Base-by-base conservation (phyloP, 495 filamentous ascomycete genomes). In the Aspergillus affinis region DNA sequence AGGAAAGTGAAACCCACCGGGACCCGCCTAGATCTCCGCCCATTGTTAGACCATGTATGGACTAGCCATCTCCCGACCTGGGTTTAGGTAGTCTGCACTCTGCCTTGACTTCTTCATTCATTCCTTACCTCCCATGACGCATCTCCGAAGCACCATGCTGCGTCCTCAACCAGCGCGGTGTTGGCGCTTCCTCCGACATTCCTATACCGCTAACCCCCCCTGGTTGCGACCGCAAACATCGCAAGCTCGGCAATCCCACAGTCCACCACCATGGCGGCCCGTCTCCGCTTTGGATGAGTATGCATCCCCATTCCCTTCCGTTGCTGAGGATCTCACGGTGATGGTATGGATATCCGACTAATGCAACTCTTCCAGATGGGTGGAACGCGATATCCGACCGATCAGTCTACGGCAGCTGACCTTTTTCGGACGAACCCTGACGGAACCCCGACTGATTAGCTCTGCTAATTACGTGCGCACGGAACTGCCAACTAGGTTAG, bases 401-500 rank as follows among this genome's bases (percentile, higher is more conserved):
- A 95, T 97, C 67, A 92, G 89, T 73, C 77, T 97, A 55, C 87
- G 92, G 45, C 92, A 95, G 72, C 82, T 99, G 65, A 97, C 94
- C 67, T 95, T 98, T 64, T 99, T 98, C 69, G 88, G 88, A 7
- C 88, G 94, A 26, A 92, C 92, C 13, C 74, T 98, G 70, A 97
- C 93, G 45, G 95, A 98, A 72, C 80, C 84, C 19, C 88, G 95
- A 58, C 82, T 98, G 55, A 85, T 98, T 54, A 90, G 89, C 78
- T 96, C 92, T 48, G 95, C 95, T 29, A 98, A 98, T 72, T 98
- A 98, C 81, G 91, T 98, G 47, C 90, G 94, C 44, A 93, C 90
- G 6, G 94, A 98, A 76, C 83, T 98, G 21, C 94, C 94, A 9
- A 92, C 89, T n/a, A 84, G 91, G 90, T 88, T 72, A 59, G 77